Base-by-base conservation (phyloP, 352 stramenopile genomes). In the Pseudoperonospora humuli region DNA sequence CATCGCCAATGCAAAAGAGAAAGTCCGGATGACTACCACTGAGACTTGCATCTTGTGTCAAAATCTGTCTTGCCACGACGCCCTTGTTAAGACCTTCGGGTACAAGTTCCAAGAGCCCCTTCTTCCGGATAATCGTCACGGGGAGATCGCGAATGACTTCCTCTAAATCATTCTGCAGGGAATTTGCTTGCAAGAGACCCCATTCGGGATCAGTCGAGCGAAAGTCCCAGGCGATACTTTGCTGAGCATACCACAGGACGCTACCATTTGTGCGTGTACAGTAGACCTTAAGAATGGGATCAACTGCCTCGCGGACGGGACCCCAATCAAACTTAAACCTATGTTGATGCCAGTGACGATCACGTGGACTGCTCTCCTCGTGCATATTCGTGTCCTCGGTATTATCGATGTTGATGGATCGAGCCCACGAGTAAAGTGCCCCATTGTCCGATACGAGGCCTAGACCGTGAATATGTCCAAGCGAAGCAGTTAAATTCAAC, bases 221-320 rank as follows among this genome's bases (percentile, higher is more conserved):
- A 60, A 98, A 98, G 52, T 95, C 97, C 95, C 95, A 98, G 27
- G 88, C 88, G 42, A 98, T 97, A 43, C 90, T 95, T 55, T 96
- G 93, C 26, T 97, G 82, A 11, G 91, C 70, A 64, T 94, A 93
- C 18, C 89, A 67, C 47, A 97, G 76, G 7, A 98, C 86, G 47
- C 90, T 97, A 17, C 94, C 95, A 67, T 98, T 98, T 18, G 93
- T 98, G 38, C 93, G 78, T 10, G 92, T 89, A 37, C 93, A 97
- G 69, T 97, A 98, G 37, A 97, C 95, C 29, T 90, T 87, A 34
- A 98, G 56, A 59, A 97, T 96, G 26, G 92, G 89, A 39, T 97
- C 80, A 6, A 93, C 86, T 11, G 75, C 70, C 27, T 95, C 81
- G 35, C 96, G 95, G 4, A 98, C 75, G 2, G 84, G 81, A 43